phyloP scores from a whole-genome alignment of 2,329 filamentous ascomycete genomes.

The Catunica adiposa region DNA sequence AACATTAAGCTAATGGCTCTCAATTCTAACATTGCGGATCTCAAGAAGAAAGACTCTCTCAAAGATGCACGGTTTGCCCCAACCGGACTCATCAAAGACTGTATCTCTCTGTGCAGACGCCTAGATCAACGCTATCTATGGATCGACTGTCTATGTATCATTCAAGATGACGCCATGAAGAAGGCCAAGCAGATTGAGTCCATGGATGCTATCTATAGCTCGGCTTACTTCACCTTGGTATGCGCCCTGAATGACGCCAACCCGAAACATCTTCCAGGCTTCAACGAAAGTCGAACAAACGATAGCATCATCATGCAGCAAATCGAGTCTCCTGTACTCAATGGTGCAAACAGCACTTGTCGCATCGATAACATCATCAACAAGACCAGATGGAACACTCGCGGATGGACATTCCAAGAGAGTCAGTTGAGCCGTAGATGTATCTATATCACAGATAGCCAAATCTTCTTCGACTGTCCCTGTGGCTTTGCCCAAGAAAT shows the following conservation, averaged over 20 bases:
- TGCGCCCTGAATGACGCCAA: neutral
- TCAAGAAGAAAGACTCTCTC: neutral
- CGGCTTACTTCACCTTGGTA: slow-evolving; percentile 28
- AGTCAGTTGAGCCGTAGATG: neutral
- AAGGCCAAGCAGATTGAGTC: slow-evolving; percentile 24
- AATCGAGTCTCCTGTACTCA: neutral
- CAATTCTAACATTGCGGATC: neutral
- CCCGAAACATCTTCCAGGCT: neutral
- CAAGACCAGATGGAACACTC: slow-evolving; percentile 24
- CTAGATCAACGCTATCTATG: slow-evolving; percentile 28
- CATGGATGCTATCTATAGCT: slow-evolving; percentile 30
- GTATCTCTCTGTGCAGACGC: slow-evolving; percentile 27
- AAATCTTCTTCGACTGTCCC: slow-evolving; percentile 2
- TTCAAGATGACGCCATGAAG: slow-evolving; percentile 26
- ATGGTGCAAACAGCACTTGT: neutral
- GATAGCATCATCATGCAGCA: neutral
- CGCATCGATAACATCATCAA: slow-evolving; percentile 4
- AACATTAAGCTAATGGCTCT: slow-evolving; percentile 15
- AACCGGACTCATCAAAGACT: slow-evolving; percentile 21
- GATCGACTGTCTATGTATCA: slow-evolving; percentile 30
- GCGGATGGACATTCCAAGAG: slow-evolving; percentile 11
- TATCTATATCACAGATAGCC: slow-evolving; percentile 2
- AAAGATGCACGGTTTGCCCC: neutral
- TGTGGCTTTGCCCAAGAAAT: slow-evolving; percentile 10
- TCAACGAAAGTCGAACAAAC: neutral